Evolutionary conservation across 2,329 filamentous ascomycete genomes (phyloP), one percentile per base, ranked within the genome.

Genomic region (Coniochaeta prunicola): DNA sequence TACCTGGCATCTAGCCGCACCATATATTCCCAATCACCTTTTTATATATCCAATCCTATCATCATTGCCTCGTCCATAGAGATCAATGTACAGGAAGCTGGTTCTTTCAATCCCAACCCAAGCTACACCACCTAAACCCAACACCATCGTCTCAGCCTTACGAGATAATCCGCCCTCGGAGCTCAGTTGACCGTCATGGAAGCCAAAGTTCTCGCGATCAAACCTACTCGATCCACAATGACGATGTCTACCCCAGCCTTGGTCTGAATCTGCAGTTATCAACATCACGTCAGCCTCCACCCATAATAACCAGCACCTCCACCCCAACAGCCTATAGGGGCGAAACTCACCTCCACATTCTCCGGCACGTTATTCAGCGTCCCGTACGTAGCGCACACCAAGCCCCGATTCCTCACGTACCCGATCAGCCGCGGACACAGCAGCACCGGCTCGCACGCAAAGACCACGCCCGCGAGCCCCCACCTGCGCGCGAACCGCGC

Each of bases 401-500:
- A 56, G 1, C 72, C 73, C 4, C 59, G 59, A n/a, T 50, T 61
- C 63, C 71, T 72, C 5, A 73, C 70, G 36, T 69, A 65, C 4
- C 58, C 50, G n/a, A 76, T 65, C 17, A 76, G 65, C 57, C 68
- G 60, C 3, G 74, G 74, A 28, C 69, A 74, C 5, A 70, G 53
- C 7, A 76, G 53, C n/a, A 76, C 62, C 45, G 69, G 60, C 53
- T 77, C 70, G 6, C 69, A 70, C 1, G 68, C 67, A 19, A 74
- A 64, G 19, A 76, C 70, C 31, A 77, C 59, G 0, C 75, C 75
- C 7, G 66, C 56, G 10, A 77, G 65, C 7, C 66, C 64, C 74
- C 73, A 77, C 34, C 64, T 59, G 42, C 65, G 67, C 15, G 74
- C 73, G 59, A 76, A 76, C n/a, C 64, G 64, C 19, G 75, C 64